Percentiles rank a stretch among this genome's conserved stretches.
phyloP scores from a whole-genome alignment of 805 yeast genomes.

The Middelhovenomyces tepae region DNA sequence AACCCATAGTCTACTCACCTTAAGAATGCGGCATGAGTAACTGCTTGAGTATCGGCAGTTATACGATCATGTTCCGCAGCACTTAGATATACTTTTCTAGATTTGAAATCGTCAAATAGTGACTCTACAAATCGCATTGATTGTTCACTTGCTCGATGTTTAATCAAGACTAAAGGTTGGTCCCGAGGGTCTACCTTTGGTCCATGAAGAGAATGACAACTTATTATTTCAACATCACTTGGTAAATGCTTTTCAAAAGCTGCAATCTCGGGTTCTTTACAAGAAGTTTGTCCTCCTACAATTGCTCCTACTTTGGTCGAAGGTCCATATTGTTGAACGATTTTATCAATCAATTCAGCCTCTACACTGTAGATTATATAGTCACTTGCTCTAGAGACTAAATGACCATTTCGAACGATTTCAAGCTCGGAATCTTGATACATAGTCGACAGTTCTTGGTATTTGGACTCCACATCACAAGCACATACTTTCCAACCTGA shows the following conservation, averaged over 20 bases:
- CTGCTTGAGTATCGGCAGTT: constrained; percentile 98
- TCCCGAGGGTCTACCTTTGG: constrained; percentile 84
- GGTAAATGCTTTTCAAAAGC: constrained; percentile 79
- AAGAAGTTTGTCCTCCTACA: constrained; percentile 98
- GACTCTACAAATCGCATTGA: constrained; percentile 53
- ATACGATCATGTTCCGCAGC: constrained; percentile 90
- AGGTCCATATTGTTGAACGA: constrained; percentile 73
- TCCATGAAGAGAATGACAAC: constrained; percentile 91
- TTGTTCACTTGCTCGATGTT: constrained; percentile 55
- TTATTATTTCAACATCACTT: constrained; percentile 67
- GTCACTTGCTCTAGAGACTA: constrained; percentile 73
- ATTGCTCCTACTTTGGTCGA: constrained; percentile 76
- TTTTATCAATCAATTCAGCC: constrained; percentile 70
- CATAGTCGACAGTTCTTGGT: constrained; percentile 37
- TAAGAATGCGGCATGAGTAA: constrained; percentile 93
- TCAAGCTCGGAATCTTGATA: constrained; percentile 34
- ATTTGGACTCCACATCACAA: constrained; percentile 70
- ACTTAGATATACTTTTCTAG: constrained; percentile 65
- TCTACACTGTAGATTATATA: constrained; percentile 87
- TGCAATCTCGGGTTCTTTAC: constrained; percentile 80
- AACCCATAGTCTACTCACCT: no score
- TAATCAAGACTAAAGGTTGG: constrained; percentile 83
- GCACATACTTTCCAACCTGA: constrained; percentile 90
- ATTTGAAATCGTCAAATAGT: constrained; percentile 62
- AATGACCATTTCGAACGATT: constrained; percentile 70